These are phyloP conservation scores for Pseudogymnoascus sp. DNA, from an alignment of 2,329 filamentous ascomycete species.

Conservation along the genomic window DNA sequence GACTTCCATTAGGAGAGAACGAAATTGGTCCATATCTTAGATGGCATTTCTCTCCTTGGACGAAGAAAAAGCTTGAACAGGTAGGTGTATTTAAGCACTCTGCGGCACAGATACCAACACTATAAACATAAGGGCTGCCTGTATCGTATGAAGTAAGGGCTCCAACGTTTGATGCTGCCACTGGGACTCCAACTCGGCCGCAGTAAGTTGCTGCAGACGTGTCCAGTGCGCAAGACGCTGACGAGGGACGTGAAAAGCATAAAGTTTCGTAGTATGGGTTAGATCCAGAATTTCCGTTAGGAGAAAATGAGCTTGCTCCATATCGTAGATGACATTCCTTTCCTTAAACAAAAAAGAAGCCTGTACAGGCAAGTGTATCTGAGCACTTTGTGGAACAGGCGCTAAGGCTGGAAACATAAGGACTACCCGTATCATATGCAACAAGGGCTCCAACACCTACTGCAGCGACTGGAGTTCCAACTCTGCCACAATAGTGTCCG, in stretches of 20 bases:
- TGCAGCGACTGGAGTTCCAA: background rate
- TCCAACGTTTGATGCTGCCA: background rate
- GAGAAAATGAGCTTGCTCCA: background rate
- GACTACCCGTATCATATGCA: background rate
- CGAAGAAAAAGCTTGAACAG: background rate
- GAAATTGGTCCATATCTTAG: slow-evolving; percentile 4
- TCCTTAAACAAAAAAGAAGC: background rate
- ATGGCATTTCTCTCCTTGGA: background rate
- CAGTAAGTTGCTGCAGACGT: background rate
- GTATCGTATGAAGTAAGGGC: background rate
- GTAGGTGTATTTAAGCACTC: background rate
- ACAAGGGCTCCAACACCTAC: background rate
- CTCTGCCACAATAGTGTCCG: background rate
- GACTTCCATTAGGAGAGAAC: slow-evolving; percentile 8
- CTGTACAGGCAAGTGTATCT: background rate
- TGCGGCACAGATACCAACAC: background rate
- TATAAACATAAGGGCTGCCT: background rate
- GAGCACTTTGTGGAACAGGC: background rate
- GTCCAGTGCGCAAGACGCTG: background rate
- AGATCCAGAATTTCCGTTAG: background rate
- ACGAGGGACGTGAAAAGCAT: background rate
- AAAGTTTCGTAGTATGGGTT: background rate
- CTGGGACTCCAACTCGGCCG: background rate
- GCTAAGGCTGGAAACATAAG: background rate
- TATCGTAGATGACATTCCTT: background rate